phyloP scores from a whole-genome alignment of 1,284 basidiomycete genomes.

The Malassezia japonica region DNA sequence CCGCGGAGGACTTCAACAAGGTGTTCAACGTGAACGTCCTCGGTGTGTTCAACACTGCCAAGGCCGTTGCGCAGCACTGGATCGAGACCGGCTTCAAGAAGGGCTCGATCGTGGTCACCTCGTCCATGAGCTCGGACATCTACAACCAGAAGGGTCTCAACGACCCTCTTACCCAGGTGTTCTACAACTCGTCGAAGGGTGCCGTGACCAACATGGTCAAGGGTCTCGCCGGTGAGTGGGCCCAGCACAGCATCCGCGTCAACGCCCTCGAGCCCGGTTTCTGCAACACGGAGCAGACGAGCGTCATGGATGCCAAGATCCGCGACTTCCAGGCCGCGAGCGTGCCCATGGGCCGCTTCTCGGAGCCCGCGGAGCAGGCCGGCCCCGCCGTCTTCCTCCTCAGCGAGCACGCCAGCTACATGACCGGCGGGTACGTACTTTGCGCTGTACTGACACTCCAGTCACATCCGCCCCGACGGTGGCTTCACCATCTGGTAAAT shows the following conservation, averaged over 20 bases:
- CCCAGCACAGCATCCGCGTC: conserved; percentile 44
- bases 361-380: conserved; percentile 46
- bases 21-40: conserved; percentile 48
- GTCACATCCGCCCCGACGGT: conserved; percentile 38
- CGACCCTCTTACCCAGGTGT: conserved; percentile 44
- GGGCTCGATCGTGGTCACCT: conserved; percentile 47
- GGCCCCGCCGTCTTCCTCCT: conserved; percentile 41
- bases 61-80: conserved; percentile 47
- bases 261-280: conserved; percentile 46
- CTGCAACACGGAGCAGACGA: conserved; percentile 49
- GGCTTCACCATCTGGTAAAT: conserved; percentile 45
- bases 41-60: conserved; percentile 47
- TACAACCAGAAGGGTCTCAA: conserved; percentile 47
- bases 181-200: conserved; percentile 47
- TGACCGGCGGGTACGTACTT: too few species aligned
- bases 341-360: conserved; percentile 46
- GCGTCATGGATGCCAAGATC: conserved; percentile 43
- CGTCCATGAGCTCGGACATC: conserved; percentile 46
- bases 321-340: conserved; percentile 44
- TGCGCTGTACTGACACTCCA: too few species aligned
- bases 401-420: conserved; percentile 43
- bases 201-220: conserved; percentile 48
- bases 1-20: conserved; percentile 43
- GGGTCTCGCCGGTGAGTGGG: conserved; percentile 48
- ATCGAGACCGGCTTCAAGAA: conserved; percentile 44